Conservation (phyloP, 2,329 filamentous ascomycete genomes). For the Nigrograna mackinnonii region DNA sequence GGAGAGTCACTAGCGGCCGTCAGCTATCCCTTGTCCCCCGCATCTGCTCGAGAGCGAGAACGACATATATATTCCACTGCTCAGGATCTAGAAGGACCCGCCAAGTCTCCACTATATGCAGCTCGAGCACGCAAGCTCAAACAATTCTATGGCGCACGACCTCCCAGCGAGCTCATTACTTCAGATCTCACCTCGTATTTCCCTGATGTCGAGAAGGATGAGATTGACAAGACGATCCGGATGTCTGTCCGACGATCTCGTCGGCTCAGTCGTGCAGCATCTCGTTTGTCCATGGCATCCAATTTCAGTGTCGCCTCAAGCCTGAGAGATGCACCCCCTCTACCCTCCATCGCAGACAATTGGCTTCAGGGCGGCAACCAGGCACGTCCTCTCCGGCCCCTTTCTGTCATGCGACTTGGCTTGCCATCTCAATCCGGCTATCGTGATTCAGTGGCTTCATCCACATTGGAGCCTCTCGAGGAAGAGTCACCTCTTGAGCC, state of each 20-base stretch:
- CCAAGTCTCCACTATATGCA: slow-evolving; percentile 28
- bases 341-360: slow-evolving; percentile 91
- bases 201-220: slow-evolving; percentile 89
- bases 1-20: slow-evolving; percentile 86
- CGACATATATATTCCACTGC: slow-evolving; percentile 61
- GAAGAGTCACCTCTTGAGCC: slow-evolving; percentile 88
- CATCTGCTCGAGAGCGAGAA: slow-evolving; percentile 68
- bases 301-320: slow-evolving; percentile 92
- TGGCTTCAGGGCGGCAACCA: slow-evolving; percentile 70
- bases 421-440: slow-evolving; percentile 65
- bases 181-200: slow-evolving; percentile 97
- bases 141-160: slow-evolving; percentile 87
- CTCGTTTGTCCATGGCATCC: slow-evolving; percentile 89
- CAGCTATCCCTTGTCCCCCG: slow-evolving; percentile 84
- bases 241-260: slow-evolving; percentile 90
- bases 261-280: slow-evolving; percentile 88
- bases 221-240: slow-evolving; percentile 93
- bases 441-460: slow-evolving; percentile 87
- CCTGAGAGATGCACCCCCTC: slow-evolving; percentile 88
- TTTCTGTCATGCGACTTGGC: slow-evolving; percentile 64
- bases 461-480: slow-evolving; percentile 84
- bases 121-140: slow-evolving; percentile 61
- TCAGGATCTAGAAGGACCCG: slow-evolving; percentile 52
- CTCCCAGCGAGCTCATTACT: slow-evolving; percentile 95
- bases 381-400: slow-evolving; percentile 56